Evolutionary conservation across 805 yeast genomes (phyloP), one percentile per base, ranked within the genome.

Genomic region (Monosporozyma yasuniensis): DNA sequence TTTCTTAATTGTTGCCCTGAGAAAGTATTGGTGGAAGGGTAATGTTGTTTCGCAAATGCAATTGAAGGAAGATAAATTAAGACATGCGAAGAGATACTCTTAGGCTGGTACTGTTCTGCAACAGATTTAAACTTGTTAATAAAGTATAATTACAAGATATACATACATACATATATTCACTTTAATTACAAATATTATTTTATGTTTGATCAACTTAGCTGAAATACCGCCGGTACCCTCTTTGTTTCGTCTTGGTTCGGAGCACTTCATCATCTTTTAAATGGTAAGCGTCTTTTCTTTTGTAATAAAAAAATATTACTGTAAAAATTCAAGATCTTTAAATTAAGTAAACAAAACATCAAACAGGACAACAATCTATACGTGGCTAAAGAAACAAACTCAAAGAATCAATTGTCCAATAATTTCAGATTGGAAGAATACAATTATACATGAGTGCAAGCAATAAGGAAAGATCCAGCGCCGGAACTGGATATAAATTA

Each of bases 1-100:
- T 32, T 77, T 88, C 67, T 73, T 93, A 32, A 56, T 74, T 25
- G 61, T 77, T 28, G 77, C 82, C 18, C 56, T 82, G 50, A 72
- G 68, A 53, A 79, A 77, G 60, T 54, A 52, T 42, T 49, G 50
- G 44, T 59, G 56, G 50, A 52, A 52, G 3, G 66, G 66, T 18
- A 52, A 58, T 8, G 67, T 65, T 9, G 47, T 65, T 1, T 59
- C 69, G 3, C 68, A 58, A 32, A 53, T 30, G 19, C 46, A 32
- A 21, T 22, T 44, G 39, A 63, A 56, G 47, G 62, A 66, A 18
- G 80, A 76, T 25, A 79, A 78, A 55, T 50, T 78, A 55, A 72
- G 61, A 53, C 81, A 78, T 56, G 79, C 82, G 1, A 65, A 66
- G 43, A 73, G 65, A 53, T 67, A 61, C 47, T 39, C 42, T 9